Evolutionary conservation across 1,139 yeast species (phyloP).

Genomic region (Yarrowia galli): DNA sequence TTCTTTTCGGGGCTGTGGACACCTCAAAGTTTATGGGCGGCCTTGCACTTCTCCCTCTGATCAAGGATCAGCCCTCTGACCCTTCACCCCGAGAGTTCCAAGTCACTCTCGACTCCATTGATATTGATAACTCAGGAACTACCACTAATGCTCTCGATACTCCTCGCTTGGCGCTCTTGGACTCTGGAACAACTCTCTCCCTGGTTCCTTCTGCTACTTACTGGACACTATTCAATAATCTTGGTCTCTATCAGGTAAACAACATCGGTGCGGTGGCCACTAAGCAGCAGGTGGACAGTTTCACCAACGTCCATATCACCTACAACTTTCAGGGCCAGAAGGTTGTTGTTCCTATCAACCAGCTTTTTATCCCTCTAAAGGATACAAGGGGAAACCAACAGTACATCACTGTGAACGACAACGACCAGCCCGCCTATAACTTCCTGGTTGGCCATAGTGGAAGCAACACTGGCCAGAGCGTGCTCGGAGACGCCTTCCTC

Average conservation of each 20-base stretch:
- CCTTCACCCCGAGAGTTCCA: neutral
- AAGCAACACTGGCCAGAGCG: slow-evolving; percentile 46
- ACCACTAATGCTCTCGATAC: neutral
- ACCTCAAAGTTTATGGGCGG: neutral
- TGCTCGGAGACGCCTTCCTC: slow-evolving; percentile 77
- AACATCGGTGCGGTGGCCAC: neutral
- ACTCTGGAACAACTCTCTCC: slow-evolving; percentile 7
- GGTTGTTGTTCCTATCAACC: neutral
- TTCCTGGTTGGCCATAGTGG: neutral
- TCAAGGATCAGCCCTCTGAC: neutral
- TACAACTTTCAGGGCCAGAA: slow-evolving; percentile 12
- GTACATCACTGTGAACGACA: neutral
- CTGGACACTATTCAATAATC: slow-evolving; percentile 4
- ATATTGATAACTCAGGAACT: neutral
- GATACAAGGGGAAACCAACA: neutral
- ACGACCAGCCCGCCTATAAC: neutral
- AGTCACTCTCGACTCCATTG: neutral
- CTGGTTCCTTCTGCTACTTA: neutral
- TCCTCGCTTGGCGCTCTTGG: neutral
- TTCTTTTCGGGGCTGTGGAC: slow-evolving; percentile 15
- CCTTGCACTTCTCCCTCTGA: neutral
- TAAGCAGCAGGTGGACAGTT: neutral
- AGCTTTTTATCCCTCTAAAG: neutral
- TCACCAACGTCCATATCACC: neutral
- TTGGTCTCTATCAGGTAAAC: neutral